phyloP scores from a whole-genome alignment of 768 basidiomycete genomes.

The Hericium rajendrae region DNA sequence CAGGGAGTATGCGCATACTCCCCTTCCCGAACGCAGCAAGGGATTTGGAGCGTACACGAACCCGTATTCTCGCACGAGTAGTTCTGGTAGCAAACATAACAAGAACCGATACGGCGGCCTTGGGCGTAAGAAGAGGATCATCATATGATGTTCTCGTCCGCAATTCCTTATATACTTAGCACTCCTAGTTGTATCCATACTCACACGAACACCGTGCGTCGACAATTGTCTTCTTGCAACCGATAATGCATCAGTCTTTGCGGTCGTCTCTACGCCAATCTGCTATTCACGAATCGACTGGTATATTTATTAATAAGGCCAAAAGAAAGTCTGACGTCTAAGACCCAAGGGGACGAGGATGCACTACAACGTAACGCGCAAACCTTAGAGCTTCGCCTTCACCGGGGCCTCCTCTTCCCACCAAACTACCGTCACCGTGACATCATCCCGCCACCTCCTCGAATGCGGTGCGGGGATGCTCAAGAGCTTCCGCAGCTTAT shows the following conservation, averaged over 20 bases:
- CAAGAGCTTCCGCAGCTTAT: constrained; percentile 45
- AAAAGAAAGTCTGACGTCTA: no score
- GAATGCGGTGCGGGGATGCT: constrained; percentile 81
- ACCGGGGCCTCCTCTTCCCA: constrained; percentile 56
- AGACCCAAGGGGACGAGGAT: no score
- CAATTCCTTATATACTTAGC: background rate
- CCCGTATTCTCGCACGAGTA: background rate
- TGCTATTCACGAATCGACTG: background rate
- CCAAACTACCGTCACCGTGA: constrained; percentile 78
- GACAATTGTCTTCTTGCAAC: background rate
- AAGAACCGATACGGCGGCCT: constrained; percentile 18
- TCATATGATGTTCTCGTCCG: constrained; percentile 20
- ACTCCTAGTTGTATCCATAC: constrained; percentile 1
- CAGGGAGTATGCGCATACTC: background rate
- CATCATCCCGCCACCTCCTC: constrained; percentile 73
- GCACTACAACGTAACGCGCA: no score
- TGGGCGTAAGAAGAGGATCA: constrained; percentile 23
- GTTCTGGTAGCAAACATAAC: background rate
- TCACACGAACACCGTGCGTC: background rate
- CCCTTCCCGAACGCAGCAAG: background rate
- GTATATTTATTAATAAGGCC: background rate
- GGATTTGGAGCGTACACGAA: background rate
- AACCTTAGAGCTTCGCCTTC: constrained; percentile 41
- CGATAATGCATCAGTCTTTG: constrained; percentile 2
- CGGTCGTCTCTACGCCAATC: background rate